Conservation (phyloP, 1,284 basidiomycete genomes). For the Kwoniella shivajii region DNA sequence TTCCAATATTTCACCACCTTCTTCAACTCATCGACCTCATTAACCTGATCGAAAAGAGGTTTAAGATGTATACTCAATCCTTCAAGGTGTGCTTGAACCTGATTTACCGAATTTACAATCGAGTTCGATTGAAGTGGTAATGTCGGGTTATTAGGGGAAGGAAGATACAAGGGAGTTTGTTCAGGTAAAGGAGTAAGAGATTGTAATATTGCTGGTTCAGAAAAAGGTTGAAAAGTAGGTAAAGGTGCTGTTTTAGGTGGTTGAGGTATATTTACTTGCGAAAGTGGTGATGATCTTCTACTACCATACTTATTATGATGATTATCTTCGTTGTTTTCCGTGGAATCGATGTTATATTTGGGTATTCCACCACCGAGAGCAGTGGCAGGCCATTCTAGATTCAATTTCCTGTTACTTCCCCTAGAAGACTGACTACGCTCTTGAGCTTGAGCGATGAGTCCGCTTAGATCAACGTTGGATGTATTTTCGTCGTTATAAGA, state of each 20-base stretch:
- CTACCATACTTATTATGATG: conserved; percentile 3
- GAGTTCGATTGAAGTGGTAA: background rate
- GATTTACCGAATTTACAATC: background rate
- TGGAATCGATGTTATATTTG: background rate
- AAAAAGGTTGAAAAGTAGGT: conserved; percentile 12
- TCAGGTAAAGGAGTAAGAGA: conserved; percentile 4
- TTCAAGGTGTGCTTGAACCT: conserved; percentile 27
- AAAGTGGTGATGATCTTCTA: conserved; percentile 1
- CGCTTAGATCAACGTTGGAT: conserved; percentile 23
- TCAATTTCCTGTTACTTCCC: conserved; percentile 1
- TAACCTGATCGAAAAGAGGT: conserved; percentile 29
- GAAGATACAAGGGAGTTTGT: no score
- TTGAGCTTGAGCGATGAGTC: conserved; percentile 30
- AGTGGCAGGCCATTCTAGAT: background rate
- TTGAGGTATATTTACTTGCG: background rate
- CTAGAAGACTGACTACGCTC: conserved; percentile 14
- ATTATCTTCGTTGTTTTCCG: background rate
- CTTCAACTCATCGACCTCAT: conserved; percentile 44
- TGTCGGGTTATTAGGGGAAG: no score
- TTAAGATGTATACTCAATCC: conserved; percentile 27
- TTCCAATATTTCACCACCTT: conserved; percentile 47
- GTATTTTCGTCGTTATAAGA: background rate
- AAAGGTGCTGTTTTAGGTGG: conserved; percentile 10
- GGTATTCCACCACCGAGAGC: background rate
- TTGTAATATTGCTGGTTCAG: background rate